phyloP scores from a whole-genome alignment of 2,329 filamentous ascomycete genomes.

The Ophiostoma piceae region DNA sequence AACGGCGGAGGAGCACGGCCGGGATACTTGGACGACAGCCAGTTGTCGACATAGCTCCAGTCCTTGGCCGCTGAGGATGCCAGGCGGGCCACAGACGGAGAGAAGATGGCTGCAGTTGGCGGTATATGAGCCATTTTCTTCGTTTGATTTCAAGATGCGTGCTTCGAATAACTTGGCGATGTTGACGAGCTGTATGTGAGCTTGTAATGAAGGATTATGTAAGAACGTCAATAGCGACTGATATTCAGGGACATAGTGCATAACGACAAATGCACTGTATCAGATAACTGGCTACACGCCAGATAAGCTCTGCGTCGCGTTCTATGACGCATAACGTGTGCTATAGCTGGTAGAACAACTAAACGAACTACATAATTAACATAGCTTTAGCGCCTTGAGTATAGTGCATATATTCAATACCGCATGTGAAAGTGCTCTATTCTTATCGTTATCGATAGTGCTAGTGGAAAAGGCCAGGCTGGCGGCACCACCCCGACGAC shows the following conservation, averaged over 20 bases:
- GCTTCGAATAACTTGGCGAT: background rate
- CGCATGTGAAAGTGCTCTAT: background rate
- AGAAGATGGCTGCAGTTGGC: slow-evolving; percentile 55
- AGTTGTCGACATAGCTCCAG: slow-evolving; percentile 82
- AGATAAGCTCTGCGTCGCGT: background rate
- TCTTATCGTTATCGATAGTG: background rate
- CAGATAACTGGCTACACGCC: slow-evolving; percentile 5
- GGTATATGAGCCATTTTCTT: slow-evolving; percentile 38
- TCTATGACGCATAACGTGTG: slow-evolving; percentile 10
- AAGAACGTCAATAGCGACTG: background rate
- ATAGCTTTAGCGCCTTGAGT: background rate
- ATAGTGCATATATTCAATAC: background rate
- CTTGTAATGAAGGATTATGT: background rate
- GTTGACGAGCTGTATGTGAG: background rate
- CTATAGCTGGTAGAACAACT: background rate
- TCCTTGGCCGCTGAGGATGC: slow-evolving; percentile 80
- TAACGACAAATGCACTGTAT: background rate
- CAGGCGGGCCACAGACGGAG: slow-evolving; percentile 63
- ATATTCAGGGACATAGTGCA: background rate
- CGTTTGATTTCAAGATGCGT: background rate
- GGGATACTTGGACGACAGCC: slow-evolving; percentile 68
- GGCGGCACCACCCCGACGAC: background rate
- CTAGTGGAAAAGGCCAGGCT: slow-evolving; percentile 21
- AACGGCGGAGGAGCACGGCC: slow-evolving; percentile 63
- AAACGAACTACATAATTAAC: background rate